Evolutionary conservation across 2,329 filamentous ascomycete genomes (phyloP), one percentile per base, ranked within the genome.

Genomic region (Tolypocladium nubicola): DNA sequence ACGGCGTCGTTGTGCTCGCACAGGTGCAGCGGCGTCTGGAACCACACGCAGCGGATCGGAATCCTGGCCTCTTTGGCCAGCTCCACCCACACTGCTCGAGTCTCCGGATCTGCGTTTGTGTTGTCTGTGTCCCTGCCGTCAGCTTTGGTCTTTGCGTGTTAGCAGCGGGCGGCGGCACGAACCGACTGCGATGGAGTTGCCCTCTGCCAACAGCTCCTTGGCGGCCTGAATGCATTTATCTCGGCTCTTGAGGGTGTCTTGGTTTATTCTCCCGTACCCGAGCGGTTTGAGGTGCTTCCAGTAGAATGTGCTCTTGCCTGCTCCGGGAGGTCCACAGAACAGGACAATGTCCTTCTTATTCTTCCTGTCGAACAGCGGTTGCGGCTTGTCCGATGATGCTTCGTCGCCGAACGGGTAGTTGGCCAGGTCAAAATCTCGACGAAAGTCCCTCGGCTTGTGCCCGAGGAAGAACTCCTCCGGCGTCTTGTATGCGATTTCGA

Each of bases 291-390:
- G 75, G 61, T 88, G 76, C 60, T 81, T 85, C 84, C 87, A 90
- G 73, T 87, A 97, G 66, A 94, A 96, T 0, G 90, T 93, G 43
- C 90, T 96, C 72, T 99, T 97, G 21, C 94, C 94, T 3, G 90
- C 85, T 1, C 89, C 92, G 0, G 94, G 94, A 53, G 89, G 90
- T 1, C 94, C 94, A 66, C 89, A 93, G 69, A 96, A 90, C 9
- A 97, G 72, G 30, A 97, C 82, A 16, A 97, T 76, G 57, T 97
- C 92, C 61, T 84, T 71, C 7, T 81, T 70, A 65, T 87, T 83
- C 55, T 77, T 80, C 73, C 86, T 90, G 52, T 80, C 76, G 61
- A 80, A 79, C 1, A 84, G 11, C 19, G 7, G 30, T n/a, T 37
- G 47, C 47, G 30, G 5, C 0, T 82, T 45, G 10, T 64, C 67